Conservation (phyloP, 2,329 filamentous ascomycete species). For the Exophiala sideris region DNA sequence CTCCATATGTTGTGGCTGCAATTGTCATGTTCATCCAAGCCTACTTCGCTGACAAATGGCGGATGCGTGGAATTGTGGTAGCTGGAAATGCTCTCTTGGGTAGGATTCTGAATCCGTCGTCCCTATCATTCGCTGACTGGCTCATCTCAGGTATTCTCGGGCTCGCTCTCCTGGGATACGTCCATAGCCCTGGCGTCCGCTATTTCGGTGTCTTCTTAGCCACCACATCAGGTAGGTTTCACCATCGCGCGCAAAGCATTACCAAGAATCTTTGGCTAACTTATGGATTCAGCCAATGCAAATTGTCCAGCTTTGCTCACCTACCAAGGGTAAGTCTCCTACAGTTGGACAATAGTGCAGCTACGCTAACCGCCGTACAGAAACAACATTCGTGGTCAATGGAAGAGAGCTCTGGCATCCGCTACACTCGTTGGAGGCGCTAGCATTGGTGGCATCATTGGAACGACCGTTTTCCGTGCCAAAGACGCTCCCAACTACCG, state of each 20-base stretch:
- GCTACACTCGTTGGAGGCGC: slow-evolving; percentile 64
- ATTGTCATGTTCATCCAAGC: slow-evolving; percentile 60
- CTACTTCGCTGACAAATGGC: slow-evolving; percentile 66
- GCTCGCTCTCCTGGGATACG: slow-evolving; percentile 68
- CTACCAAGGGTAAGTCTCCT: slow-evolving; percentile 53
- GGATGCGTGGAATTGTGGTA: slow-evolving; percentile 64
- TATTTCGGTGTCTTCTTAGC: slow-evolving; percentile 73
- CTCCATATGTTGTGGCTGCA: slow-evolving; percentile 61
- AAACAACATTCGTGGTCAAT: slow-evolving; percentile 83
- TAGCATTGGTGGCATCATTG: not conserved
- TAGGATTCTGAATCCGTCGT: not conserved
- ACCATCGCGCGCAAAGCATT: not conserved
- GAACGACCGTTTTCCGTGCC: slow-evolving; percentile 61
- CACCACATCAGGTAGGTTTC: slow-evolving; percentile 56
- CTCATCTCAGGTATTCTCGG: slow-evolving; percentile 65
- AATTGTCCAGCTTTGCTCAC: slow-evolving; percentile 72
- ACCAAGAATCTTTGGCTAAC: not conserved
- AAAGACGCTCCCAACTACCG: slow-evolving; percentile 35
- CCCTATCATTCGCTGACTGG: not conserved
- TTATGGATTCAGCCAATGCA: slow-evolving; percentile 53
- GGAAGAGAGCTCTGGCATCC: slow-evolving; percentile 66
- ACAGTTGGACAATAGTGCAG: not conserved
- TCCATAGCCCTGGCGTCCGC: slow-evolving; percentile 51
- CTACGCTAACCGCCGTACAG: not conserved
- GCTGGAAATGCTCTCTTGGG: slow-evolving; percentile 63